Evolutionary conservation across 495 filamentous ascomycete genomes (phyloP).

Genomic region (Halenospora varia): DNA sequence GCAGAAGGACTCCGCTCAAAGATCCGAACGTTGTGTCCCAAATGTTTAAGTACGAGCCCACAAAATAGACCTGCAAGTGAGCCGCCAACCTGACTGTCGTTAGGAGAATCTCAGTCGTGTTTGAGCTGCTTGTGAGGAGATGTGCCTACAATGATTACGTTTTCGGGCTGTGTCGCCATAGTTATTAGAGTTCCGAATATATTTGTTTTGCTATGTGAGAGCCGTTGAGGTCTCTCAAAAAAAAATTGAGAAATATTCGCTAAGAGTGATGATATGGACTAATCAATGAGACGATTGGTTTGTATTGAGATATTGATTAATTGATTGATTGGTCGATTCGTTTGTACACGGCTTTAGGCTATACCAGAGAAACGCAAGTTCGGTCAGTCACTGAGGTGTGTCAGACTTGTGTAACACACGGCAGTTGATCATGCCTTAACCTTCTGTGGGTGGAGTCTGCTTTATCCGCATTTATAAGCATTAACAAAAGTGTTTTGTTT

Average conservation of each 20-base stretch:
- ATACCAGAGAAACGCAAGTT: background rate
- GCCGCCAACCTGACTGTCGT: constrained; percentile 38
- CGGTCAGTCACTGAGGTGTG: background rate
- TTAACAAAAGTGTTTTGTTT: background rate
- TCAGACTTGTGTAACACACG: background rate
- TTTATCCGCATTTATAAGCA: background rate
- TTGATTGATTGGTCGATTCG: background rate
- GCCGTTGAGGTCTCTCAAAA: background rate
- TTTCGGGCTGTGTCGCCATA: background rate
- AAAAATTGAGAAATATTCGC: background rate
- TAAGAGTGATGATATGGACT: background rate
- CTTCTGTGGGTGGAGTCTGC: background rate
- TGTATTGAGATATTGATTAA: background rate
- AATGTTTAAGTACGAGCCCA: constrained; percentile 44
- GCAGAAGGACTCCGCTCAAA: constrained; percentile 45
- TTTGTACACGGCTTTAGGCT: background rate
- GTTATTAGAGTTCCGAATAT: background rate
- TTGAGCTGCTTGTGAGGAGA: background rate
- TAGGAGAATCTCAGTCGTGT: background rate
- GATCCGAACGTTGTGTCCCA: constrained; percentile 46
- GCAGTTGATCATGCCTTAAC: background rate
- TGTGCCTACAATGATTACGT: background rate
- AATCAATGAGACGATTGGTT: background rate
- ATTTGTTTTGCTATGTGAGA: background rate
- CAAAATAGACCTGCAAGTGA: constrained; percentile 42